Base-by-base conservation (phyloP, 2,329 filamentous ascomycete species). In the Alternaria sp. region DNA sequence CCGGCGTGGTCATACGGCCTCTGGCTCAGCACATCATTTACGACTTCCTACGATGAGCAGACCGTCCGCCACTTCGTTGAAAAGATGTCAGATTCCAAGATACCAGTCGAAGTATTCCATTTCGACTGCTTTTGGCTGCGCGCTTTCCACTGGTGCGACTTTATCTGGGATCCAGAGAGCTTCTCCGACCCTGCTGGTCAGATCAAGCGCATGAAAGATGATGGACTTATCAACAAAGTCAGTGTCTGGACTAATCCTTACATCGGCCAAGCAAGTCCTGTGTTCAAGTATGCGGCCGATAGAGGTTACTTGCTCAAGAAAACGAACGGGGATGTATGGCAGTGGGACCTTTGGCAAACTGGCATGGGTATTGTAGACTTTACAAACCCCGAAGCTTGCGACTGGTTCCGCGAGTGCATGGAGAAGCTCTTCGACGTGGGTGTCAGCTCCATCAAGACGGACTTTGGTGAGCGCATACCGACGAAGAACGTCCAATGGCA, bases 51-150 rank as follows among this genome's bases (percentile, higher is more conserved):
- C 73, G 89, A 91, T 66, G 90, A 92, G 77, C 77, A 84, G 19
- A 92, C 90, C 0, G 90, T 92, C 25, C 87, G 83, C 49, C 83
- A 84, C 10, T 92, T 92, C 77, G 84, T 92, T 21, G 86, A 91
- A 69, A 89, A 89, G 11, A 92, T 93, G 87, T 85, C 84, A 65
- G 82, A 86, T 52, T 86, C 89, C 2, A 85, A 87, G 49, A 90
- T 90, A 15, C 88, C 89, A 0, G 84, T 93, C 2, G 87, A 90
- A 40, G 89, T 92, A 4, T 92, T 93, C 78, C 91, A 93, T 77
- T 93, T 90, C 67, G 90, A 93, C 75, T 91, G 88, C 77, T 93
- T 92, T 84, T 93, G 90, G 90, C 89, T 93, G 84, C 89, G 89
- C 65, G 89, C 88, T 2, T 92, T 91, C 74, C 87, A 88, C 59